phyloP scores from a whole-genome alignment of 2,329 filamentous ascomycete species.

The Aspergillus sp. region DNA sequence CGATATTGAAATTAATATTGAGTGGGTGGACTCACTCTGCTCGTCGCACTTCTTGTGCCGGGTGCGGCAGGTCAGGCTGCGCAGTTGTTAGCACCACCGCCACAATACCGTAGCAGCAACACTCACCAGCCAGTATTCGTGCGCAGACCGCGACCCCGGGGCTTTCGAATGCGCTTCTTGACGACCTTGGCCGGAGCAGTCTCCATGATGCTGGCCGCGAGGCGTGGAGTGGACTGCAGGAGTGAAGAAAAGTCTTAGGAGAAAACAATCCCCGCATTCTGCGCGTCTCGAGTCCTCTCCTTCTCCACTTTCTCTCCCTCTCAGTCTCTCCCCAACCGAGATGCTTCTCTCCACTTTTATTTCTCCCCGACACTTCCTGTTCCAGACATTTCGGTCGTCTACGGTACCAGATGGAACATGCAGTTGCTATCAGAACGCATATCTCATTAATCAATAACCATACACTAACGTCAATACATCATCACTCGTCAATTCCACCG shows the following conservation, averaged over 20 bases:
- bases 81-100: neutral
- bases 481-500: constrained; percentile 21
- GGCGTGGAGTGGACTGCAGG: neutral
- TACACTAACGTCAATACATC: neutral
- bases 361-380: too few relatives aligned
- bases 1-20: neutral
- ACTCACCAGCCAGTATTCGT: neutral
- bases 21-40: neutral
- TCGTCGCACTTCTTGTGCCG: neutral
- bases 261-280: neutral
- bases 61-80: neutral
- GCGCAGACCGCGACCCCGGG: neutral
- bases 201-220: neutral
- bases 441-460: neutral
- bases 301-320: neutral
- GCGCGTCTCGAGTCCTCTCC: neutral
- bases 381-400: too few relatives aligned
- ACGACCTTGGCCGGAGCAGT: neutral
- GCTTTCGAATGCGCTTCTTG: neutral
- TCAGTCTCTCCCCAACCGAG: too few relatives aligned
- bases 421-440: neutral
- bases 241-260: too few relatives aligned
- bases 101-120: too few relatives aligned
- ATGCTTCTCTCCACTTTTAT: too few relatives aligned
- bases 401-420: too few relatives aligned